A percentile compares a stretch with the other conserved stretches of the same genome.
phyloP scores from a whole-genome alignment of 2,329 filamentous ascomycete genomes.

The Ophiocordyceps australis region DNA sequence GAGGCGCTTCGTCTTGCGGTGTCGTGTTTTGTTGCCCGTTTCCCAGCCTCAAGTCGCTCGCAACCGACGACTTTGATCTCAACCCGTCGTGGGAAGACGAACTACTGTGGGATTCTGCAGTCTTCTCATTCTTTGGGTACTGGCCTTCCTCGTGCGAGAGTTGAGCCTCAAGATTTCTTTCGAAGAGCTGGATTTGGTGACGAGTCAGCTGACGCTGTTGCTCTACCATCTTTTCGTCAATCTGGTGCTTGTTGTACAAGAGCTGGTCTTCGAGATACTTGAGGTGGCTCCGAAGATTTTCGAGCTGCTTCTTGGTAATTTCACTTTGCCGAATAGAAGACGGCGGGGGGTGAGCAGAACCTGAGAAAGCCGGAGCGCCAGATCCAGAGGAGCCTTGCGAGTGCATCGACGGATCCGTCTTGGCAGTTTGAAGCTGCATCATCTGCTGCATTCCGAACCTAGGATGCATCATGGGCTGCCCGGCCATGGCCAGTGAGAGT shows the following conservation, averaged over 20 bases:
- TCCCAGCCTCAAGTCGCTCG: constrained; percentile 4
- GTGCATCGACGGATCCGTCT: constrained; percentile 4
- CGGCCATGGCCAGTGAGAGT: constrained; percentile 8
- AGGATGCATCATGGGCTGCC: constrained; percentile 7
- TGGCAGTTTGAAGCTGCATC: constrained; percentile 6
- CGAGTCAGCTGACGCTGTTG: constrained; percentile 20
- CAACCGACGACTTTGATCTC: constrained; percentile 3
- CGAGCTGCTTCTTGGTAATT: constrained; percentile 41
- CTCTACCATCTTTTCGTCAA: constrained; percentile 35
- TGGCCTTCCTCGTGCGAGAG: constrained; percentile 23
- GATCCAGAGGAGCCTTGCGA: constrained; percentile 4
- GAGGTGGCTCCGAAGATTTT: constrained; percentile 29
- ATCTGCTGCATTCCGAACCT: constrained; percentile 6
- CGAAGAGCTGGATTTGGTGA: constrained; percentile 30
- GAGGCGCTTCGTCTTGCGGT: constrained; percentile 4
- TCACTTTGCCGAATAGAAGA: constrained; percentile 43
- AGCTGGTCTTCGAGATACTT: constrained; percentile 39
- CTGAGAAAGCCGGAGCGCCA: constrained; percentile 3
- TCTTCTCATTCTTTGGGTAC: constrained; percentile 17
- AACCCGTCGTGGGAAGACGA: constrained; percentile 4
- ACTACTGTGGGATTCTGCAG: constrained; percentile 6
- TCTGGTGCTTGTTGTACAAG: constrained; percentile 42
- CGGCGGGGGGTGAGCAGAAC: constrained; percentile 19
- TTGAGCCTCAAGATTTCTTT: constrained; percentile 24
- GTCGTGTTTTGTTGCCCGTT: constrained; percentile 3